Evolutionary conservation across 495 filamentous ascomycete species (phyloP).

Genomic region (Penicillium verhagenii): DNA sequence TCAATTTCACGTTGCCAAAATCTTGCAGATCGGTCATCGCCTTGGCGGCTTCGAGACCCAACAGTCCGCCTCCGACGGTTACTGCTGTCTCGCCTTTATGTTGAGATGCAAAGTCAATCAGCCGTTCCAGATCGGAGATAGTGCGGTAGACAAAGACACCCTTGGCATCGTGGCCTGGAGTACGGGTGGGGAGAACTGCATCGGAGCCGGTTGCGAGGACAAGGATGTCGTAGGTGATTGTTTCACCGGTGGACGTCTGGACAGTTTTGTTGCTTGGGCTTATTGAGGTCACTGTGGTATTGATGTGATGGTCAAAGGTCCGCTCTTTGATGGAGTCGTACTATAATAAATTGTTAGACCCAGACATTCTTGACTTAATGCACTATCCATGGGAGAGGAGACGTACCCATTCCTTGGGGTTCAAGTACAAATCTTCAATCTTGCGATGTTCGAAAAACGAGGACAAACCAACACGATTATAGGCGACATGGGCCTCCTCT

Average conservation of each 20-base stretch:
- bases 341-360: conserved; percentile 29
- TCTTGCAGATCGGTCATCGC: conserved; percentile 88
- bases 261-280: conserved; percentile 63
- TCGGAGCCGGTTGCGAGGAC: conserved; percentile 92
- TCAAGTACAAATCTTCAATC: conserved; percentile 87
- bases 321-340: conserved; percentile 59
- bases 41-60: conserved; percentile 92
- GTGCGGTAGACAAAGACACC: conserved; percentile 97
- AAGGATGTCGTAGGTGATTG: conserved; percentile 81
- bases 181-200: conserved; percentile 76
- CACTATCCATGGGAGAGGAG: background rate
- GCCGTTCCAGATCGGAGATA: conserved; percentile 76
- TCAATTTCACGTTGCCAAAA: conserved; percentile 74
- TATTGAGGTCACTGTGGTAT: conserved; percentile 75
- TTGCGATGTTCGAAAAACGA: conserved; percentile 90
- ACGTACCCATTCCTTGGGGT: conserved; percentile 83
- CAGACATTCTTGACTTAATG: background rate
- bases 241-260: conserved; percentile 65
- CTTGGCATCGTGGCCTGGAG: conserved; percentile 78
- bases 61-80: conserved; percentile 86
- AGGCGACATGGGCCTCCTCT: conserved; percentile 88
- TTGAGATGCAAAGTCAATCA: conserved; percentile 69
- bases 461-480: conserved; percentile 94
- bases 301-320: conserved; percentile 77
- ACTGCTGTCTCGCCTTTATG: conserved; percentile 70